A percentile compares a stretch with the other conserved stretches of the same genome.
phyloP scores from a whole-genome alignment of 129 eudicot genomes.

The Scalesia atractyloides region DNA sequence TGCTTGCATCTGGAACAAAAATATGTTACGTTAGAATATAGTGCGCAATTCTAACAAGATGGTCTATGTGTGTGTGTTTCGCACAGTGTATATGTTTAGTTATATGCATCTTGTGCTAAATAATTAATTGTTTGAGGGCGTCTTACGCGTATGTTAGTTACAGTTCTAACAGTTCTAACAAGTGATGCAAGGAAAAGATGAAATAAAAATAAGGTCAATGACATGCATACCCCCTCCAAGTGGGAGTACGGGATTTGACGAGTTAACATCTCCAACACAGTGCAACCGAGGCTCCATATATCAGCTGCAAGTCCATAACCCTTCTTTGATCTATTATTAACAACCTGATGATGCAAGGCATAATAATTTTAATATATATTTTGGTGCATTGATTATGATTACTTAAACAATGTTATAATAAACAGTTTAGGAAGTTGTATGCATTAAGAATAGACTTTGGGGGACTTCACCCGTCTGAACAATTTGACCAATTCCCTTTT shows the following conservation, averaged over 20 bases:
- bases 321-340: slow-evolving; percentile 47
- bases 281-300: slow-evolving; percentile 98
- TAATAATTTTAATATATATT: neutral
- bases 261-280: slow-evolving; percentile 89
- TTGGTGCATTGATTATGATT: neutral
- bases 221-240: slow-evolving; percentile 71
- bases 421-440: slow-evolving; percentile 6
- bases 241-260: slow-evolving; percentile 70
- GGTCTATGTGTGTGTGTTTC: neutral
- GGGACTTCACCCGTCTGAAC: neutral
- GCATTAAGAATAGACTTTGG: neutral
- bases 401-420: neutral
- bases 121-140: neutral
- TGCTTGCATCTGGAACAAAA: slow-evolving; percentile 70
- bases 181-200: neutral
- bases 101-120: slow-evolving; percentile 10
- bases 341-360: slow-evolving; percentile 49
- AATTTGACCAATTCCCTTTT: neutral
- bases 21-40: neutral
- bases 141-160: neutral
- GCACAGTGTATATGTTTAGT: neutral
- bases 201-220: slow-evolving; percentile 1
- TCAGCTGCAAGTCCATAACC: slow-evolving; percentile 93
- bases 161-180: neutral
- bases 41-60: neutral